Base-by-base conservation (phyloP, 495 filamentous ascomycete genomes). In the Annulohypoxylon nitens region DNA sequence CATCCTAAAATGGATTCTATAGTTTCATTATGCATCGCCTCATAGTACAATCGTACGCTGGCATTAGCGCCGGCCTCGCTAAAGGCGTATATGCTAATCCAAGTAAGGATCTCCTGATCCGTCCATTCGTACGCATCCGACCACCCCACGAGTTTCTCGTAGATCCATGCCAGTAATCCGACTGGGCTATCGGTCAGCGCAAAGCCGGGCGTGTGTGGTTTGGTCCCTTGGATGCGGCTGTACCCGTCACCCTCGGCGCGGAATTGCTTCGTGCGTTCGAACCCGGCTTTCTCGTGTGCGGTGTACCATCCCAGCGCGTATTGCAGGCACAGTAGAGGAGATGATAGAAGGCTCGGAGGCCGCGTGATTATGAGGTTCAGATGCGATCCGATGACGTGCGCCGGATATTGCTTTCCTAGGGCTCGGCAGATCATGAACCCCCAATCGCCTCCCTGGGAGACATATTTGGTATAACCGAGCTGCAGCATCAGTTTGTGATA, bases 361-460 rank as follows among this genome's bases (percentile, higher is more conserved):
- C 60, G 37, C 11, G 83, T 79, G 47, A 78, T 43, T 34, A 87
- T 73, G 82, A 89, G 85, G 78, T 91, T 93, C 57, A 91, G 74
- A 75, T 93, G 91, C 34, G 81, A 83, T n/a, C 86, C 90, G 16
- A 83, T 77, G 73, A 86, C 86, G 75, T 85, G 78, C 16, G 79
- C 36, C 0, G 90, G 88, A 74, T 90, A 88, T 7, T 86, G 75
- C n/a, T 80, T 50, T 4, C 85, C 88, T 12, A 93, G 83, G 11
- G 80, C 67, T 30, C 91, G 86, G 12, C 89, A 87, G 53, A 93
- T 87, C 69, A 83, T 80, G 69, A 78, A 89, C 37, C 90, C 91
- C 87, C 88, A 90, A 78, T 92, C 90, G 57, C 90, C 90, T 47
- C 88, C 90, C 81, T 93, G 91, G 0, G 87, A 88, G 6, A 87